Conservation (phyloP, 2,329 filamentous ascomycete species). For the Fusarium tupiense region DNA sequence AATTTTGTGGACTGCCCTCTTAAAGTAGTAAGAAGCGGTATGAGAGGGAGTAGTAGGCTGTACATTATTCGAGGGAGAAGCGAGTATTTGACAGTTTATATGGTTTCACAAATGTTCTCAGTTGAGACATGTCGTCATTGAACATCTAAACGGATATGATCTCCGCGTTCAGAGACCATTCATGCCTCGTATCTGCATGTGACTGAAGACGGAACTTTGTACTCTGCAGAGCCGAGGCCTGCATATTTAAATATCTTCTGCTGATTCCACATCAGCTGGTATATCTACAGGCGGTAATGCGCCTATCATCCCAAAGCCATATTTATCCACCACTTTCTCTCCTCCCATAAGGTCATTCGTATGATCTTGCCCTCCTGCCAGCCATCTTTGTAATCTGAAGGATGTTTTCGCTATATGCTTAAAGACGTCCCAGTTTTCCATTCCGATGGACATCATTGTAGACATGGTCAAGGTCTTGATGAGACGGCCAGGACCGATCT, state of each 20-base stretch:
- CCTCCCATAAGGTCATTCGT: conserved; percentile 40
- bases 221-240: background rate
- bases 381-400: conserved; percentile 55
- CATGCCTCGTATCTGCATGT: background rate
- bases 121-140: conserved; percentile 40
- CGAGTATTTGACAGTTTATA: conserved; percentile 21
- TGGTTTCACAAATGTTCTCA: conserved; percentile 13
- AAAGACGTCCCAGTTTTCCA: conserved; percentile 61
- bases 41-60: background rate
- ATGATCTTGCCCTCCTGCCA: conserved; percentile 43
- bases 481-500: conserved; percentile 54
- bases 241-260: background rate
- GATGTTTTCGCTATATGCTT: conserved; percentile 50
- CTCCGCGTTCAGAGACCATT: background rate
- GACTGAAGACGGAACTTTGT: background rate
- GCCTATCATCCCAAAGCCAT: conserved; percentile 37
- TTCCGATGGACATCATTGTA: conserved; percentile 55
- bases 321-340: conserved; percentile 40
- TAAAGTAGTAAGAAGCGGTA: background rate
- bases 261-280: conserved; percentile 16
- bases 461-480: conserved; percentile 57
- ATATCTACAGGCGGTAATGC: conserved; percentile 33
- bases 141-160: conserved; percentile 1
- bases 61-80: background rate
- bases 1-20: background rate